Conservation (phyloP, 2,329 filamentous ascomycete genomes). For the Beauveria medogensis region DNA sequence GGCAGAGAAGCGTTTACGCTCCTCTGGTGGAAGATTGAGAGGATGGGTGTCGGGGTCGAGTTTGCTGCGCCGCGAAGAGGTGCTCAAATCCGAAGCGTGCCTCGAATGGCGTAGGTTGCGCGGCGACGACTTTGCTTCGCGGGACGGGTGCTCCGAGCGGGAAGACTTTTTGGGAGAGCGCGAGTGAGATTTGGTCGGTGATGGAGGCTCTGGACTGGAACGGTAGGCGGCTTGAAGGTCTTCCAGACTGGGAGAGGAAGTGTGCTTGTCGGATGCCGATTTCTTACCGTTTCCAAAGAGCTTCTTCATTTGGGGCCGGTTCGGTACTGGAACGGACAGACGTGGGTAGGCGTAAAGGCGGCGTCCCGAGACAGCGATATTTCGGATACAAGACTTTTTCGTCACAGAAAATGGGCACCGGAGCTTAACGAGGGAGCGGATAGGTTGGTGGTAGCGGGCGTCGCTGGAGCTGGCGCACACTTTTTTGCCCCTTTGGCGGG, state of each 20-base stretch:
- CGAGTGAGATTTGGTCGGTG: slow-evolving; percentile 28
- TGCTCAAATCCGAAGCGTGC: slow-evolving; percentile 39
- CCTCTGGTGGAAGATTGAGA: slow-evolving; percentile 81
- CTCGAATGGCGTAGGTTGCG: slow-evolving; percentile 39
- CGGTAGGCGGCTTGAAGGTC: slow-evolving; percentile 29
- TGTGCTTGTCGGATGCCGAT: slow-evolving; percentile 31
- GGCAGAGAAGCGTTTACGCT: slow-evolving; percentile 67
- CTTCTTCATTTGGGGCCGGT: slow-evolving; percentile 41
- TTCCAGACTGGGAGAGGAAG: slow-evolving; percentile 27
- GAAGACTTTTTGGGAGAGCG: slow-evolving; percentile 29
- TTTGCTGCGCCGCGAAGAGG: slow-evolving; percentile 42
- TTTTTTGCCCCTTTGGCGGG: slow-evolving; percentile 1
- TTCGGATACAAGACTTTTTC: slow-evolving; percentile 11
- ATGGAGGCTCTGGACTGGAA: slow-evolving; percentile 28
- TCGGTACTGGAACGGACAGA: slow-evolving; percentile 13
- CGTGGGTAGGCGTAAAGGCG: slow-evolving; percentile 8
- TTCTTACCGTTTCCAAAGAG: slow-evolving; percentile 37
- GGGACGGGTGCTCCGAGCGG: slow-evolving; percentile 22
- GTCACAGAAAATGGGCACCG: background rate
- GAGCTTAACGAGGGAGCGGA: background rate
- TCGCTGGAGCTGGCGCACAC: slow-evolving; percentile 7
- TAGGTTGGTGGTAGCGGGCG: background rate
- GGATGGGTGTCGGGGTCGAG: slow-evolving; percentile 70
- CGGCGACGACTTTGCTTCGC: slow-evolving; percentile 23
- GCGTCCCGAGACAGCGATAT: slow-evolving; percentile 10